phyloP scores from a whole-genome alignment of 768 basidiomycete genomes.

The Nevesoporus exiguus region DNA sequence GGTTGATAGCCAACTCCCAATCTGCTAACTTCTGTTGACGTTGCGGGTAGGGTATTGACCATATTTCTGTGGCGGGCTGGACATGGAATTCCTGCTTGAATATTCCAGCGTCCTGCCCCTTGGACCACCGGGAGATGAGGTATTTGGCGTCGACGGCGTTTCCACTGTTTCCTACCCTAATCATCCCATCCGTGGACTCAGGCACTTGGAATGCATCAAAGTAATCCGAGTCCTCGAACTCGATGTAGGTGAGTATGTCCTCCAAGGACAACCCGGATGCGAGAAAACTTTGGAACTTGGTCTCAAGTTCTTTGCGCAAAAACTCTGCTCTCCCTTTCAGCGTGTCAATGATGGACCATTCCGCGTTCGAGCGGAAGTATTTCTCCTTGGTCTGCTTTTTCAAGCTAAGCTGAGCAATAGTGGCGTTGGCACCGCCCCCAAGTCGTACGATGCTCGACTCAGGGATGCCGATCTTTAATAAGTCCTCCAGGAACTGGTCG shows the following conservation, averaged over 20 bases:
- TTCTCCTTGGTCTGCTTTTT: constrained; percentile 34
- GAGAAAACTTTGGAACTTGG: constrained; percentile 29
- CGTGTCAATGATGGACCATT: constrained; percentile 42
- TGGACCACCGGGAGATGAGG: constrained; percentile 46
- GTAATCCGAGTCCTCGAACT: constrained; percentile 48
- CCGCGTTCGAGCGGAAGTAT: constrained; percentile 27
- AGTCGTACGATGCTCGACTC: constrained; percentile 46
- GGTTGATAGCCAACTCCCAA: constrained; percentile 30
- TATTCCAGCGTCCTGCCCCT: constrained; percentile 42
- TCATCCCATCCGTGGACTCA: constrained; percentile 42
- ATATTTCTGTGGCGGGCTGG: constrained; percentile 28
- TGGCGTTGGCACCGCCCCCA: constrained; percentile 48
- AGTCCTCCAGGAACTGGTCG: constrained; percentile 62
- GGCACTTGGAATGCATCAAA: constrained; percentile 47
- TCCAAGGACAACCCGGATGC: constrained; percentile 13
- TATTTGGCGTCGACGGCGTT: constrained; percentile 35
- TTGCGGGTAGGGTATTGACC: constrained; percentile 32
- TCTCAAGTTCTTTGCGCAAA: constrained; percentile 22
- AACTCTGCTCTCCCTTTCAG: constrained; percentile 26
- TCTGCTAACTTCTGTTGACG: constrained; percentile 27
- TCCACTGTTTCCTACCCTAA: constrained; percentile 40
- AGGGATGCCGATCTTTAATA: constrained; percentile 60
- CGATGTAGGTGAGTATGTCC: constrained; percentile 44
- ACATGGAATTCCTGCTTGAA: constrained; percentile 32
- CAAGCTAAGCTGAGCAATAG: constrained; percentile 46